Conservation (phyloP, 495 filamentous ascomycete genomes). For the Chaetomium cochliodes region DNA sequence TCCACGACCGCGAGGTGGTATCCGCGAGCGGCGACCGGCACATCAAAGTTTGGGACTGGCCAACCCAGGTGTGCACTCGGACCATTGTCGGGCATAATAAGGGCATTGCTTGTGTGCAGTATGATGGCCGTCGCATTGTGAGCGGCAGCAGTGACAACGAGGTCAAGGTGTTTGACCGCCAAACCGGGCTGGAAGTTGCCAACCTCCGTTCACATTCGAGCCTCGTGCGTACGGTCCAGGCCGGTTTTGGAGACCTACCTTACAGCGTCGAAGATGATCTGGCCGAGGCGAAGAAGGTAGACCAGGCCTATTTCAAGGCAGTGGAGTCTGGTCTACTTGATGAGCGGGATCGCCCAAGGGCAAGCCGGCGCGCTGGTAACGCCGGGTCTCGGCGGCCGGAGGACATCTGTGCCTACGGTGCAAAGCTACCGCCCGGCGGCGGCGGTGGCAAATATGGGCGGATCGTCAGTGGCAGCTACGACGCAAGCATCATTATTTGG, state of each 20-base stretch:
- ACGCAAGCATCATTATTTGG: slow-evolving; percentile 94
- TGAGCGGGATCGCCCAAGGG: slow-evolving; percentile 25
- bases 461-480: slow-evolving; percentile 94
- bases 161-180: slow-evolving; percentile 87
- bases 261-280: slow-evolving; percentile 70
- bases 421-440: slow-evolving; percentile 82
- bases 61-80: slow-evolving; percentile 67
- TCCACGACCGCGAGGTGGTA: slow-evolving; percentile 81
- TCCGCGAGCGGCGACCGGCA: slow-evolving; percentile 90
- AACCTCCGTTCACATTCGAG: slow-evolving; percentile 75
- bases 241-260: slow-evolving; percentile 85
- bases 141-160: slow-evolving; percentile 94
- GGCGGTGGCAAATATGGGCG: slow-evolving; percentile 81
- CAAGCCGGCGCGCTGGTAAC: slow-evolving; percentile 58
- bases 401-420: slow-evolving; percentile 74
- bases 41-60: slow-evolving; percentile 92
- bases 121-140: slow-evolving; percentile 93
- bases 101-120: slow-evolving; percentile 96
- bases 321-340: slow-evolving; percentile 58
- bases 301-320: slow-evolving; percentile 69
- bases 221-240: slow-evolving; percentile 91
- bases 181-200: slow-evolving; percentile 81
- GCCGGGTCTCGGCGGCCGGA: slow-evolving; percentile 72
- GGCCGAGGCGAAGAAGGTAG: slow-evolving; percentile 68
- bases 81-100: slow-evolving; percentile 86